These are phyloP conservation scores for Cystobasidium slooffiae DNA, from an alignment of 1,284 basidiomycete species.

Conservation along the genomic window DNA sequence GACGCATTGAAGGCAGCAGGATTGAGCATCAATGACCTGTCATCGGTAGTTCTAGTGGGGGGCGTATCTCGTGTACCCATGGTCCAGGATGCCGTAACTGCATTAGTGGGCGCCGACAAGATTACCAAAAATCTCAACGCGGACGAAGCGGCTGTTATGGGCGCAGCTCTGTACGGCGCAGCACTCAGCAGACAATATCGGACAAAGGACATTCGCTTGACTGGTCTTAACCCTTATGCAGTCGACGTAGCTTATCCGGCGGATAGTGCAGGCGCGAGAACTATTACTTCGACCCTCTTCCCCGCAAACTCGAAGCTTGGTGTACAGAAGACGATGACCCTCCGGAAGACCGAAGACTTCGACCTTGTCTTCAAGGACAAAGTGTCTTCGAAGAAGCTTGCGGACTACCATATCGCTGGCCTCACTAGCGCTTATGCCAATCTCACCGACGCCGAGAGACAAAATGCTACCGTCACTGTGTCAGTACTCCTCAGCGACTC, in stretches of 20 bases:
- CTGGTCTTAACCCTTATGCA: conserved; percentile 73
- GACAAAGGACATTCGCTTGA: conserved; percentile 88
- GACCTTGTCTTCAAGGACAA: conserved; percentile 73
- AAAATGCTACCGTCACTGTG: conserved; percentile 75
- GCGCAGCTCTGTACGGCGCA: conserved; percentile 92
- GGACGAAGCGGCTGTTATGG: conserved; percentile 93
- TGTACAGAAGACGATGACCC: conserved; percentile 78
- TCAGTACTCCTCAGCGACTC: conserved; percentile 79
- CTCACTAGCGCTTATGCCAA: conserved; percentile 72
- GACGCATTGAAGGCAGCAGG: conserved; percentile 75
- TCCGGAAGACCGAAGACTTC: conserved; percentile 80
- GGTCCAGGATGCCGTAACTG: conserved; percentile 79
- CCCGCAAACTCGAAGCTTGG: conserved; percentile 72
- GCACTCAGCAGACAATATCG: conserved; percentile 87
- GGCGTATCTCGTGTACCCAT: conserved; percentile 89
- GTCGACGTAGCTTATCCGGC: conserved; percentile 76
- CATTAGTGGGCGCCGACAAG: conserved; percentile 73
- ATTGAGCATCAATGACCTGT: conserved; percentile 72
- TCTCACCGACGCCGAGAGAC: conserved; percentile 70
- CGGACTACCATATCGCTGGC: conserved; percentile 66
- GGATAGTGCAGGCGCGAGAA: conserved; percentile 64
- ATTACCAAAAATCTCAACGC: conserved; percentile 95
- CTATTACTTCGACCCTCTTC: conserved; percentile 75
- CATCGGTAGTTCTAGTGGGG: conserved; percentile 88
- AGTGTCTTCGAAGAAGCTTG: conserved; percentile 45